Evolutionary conservation across 2,329 filamentous ascomycete species (phyloP).

Genomic region (Allantophomopsis lycopodina): DNA sequence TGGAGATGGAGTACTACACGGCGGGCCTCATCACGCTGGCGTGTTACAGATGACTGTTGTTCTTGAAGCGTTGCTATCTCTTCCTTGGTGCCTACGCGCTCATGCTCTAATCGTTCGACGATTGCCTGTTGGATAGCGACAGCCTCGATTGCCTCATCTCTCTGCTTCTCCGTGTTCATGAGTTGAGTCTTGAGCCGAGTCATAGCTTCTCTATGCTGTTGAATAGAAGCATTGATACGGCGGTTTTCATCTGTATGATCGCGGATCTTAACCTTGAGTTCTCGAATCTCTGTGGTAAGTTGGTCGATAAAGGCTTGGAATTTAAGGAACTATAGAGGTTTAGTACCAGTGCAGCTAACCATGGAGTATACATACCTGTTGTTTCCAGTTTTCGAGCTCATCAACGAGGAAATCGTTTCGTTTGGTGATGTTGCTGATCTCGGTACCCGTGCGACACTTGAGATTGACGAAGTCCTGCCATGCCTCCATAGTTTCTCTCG

Average conservation of each 20-base stretch:
- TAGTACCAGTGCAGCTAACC: constrained; percentile 3
- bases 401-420: constrained; percentile 97
- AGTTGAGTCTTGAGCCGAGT: constrained; percentile 76
- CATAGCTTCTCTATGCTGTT: constrained; percentile 95
- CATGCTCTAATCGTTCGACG: constrained; percentile 91
- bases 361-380: constrained; percentile 38
- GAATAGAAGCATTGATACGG: constrained; percentile 75
- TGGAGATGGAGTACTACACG: constrained; percentile 94
- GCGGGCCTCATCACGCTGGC: constrained; percentile 92
- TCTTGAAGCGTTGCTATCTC: constrained; percentile 80
- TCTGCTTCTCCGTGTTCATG: constrained; percentile 94
- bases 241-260: constrained; percentile 96
- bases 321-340: constrained; percentile 67
- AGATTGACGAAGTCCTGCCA: constrained; percentile 99
- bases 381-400: constrained; percentile 97
- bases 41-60: constrained; percentile 68
- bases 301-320: constrained; percentile 99
- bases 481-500: constrained; percentile 87
- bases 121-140: constrained; percentile 97
- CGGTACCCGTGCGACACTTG: constrained; percentile 97
- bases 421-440: constrained; percentile 92
- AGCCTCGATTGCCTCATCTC: constrained; percentile 92
- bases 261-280: constrained; percentile 98
- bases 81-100: constrained; percentile 96
- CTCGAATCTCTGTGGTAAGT: constrained; percentile 95